Evolutionary conservation across 345 rosid genomes (phyloP).

Genomic region (Dimocarpus longan): DNA sequence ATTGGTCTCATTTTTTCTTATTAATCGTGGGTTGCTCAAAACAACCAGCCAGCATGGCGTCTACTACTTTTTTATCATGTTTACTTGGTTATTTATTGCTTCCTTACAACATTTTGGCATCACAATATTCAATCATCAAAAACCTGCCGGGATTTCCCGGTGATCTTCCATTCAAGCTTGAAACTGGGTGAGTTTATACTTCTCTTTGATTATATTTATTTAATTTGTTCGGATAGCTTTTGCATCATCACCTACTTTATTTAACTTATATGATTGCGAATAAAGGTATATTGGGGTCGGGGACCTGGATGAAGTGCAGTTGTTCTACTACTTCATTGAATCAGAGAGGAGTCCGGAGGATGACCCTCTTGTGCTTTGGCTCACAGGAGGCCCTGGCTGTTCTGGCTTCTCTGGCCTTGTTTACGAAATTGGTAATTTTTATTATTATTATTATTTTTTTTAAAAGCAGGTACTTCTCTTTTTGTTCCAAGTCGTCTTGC

Average conservation of each 20-base stretch:
- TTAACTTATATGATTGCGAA: no score
- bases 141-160: neutral
- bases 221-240: no score
- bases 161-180: neutral
- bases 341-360: neutral
- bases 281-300: no score
- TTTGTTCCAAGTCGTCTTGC: no score
- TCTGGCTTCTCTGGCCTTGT: neutral
- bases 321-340: neutral
- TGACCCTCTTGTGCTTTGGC: conserved; percentile 1
- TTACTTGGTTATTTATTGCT: no score
- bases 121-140: neutral
- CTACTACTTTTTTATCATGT: no score
- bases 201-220: no score
- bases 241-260: no score
- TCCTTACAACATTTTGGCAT: neutral
- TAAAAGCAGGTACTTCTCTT: no score
- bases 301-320: neutral
- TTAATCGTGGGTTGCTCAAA: no score
- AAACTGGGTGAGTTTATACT: neutral
- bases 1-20: no score
- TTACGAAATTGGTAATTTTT: neutral
- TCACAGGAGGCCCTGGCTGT: conserved; percentile 1
- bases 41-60: no score
- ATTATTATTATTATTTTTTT: neutral